Base-by-base conservation (phyloP, 345 rosid genomes). In the Populus tremula region DNA sequence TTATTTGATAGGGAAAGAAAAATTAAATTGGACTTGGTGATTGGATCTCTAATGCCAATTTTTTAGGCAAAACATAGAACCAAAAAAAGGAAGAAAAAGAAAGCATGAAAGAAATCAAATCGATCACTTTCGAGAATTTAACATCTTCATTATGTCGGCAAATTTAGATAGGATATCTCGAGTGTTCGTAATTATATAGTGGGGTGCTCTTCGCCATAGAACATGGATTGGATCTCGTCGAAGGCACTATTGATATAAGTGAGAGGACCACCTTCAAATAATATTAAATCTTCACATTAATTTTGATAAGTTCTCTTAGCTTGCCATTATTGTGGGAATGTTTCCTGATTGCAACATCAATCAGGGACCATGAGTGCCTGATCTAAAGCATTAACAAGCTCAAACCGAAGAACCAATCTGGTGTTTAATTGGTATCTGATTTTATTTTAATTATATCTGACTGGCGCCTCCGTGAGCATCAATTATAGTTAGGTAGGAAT, bases 131-230 rank as follows among this genome's bases (percentile, higher is more conserved):
- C 20, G 53, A 2, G 53, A 47, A 14, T 47, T 47, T 47, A 12
- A 47, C 53, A 47, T 47, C 53, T 47, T 4, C 67, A 63, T 31
- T 29, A 14, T 31, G 69, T 33, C 21, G 6, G 36, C 45, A 74
- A 63, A 64, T 63, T 23, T 17, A 74, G 77, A 43, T 27, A 38
- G 63, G 50, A 67, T 70, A 6, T 75, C 2, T 75, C 64, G 38
- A 74, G 41, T 45, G 56, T 5, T 45, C 62, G 65, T 64, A 43
- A 67, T 41, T 69, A 38, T 29, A 4, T 5, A 33, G 36, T 61
- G 20, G 54, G 47, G 39, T 36, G 54, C 59, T 76, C 4, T 76
- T 59, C 43, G 74, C 79, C 79, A 59, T 61, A 56, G 73, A 77
- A 77, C 68, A 68, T 59, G 79, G 39, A 50, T 66, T 65, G 67